Evolutionary conservation across 1,284 basidiomycete genomes (phyloP).

Genomic region (Cerioporus squamosus): DNA sequence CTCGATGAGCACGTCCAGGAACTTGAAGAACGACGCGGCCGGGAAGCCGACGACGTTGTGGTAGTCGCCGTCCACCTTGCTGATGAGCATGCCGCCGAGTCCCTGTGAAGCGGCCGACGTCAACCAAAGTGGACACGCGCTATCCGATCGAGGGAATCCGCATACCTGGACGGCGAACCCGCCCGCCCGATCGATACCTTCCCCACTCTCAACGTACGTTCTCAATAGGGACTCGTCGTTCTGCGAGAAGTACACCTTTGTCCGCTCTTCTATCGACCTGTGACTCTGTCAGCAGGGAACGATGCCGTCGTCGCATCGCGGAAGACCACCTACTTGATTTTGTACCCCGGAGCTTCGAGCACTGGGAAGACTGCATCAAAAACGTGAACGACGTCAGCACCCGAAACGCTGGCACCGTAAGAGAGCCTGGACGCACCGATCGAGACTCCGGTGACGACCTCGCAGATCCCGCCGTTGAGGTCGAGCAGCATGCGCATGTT

Average conservation of each 20-base stretch:
- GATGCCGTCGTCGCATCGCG: too few relatives aligned
- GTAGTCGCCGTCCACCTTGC: conserved; percentile 90
- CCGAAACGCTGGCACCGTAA: neutral
- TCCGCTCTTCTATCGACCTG: conserved; percentile 85
- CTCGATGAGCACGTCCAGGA: conserved; percentile 66
- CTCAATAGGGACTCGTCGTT: conserved; percentile 68
- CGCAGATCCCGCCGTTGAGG: conserved; percentile 83
- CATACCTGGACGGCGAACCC: conserved; percentile 93
- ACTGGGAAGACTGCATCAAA: conserved; percentile 86
- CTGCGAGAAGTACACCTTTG: conserved; percentile 81
- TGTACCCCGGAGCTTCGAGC: conserved; percentile 85
- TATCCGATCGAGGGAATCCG: neutral
- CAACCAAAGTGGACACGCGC: neutral
- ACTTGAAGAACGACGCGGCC: conserved; percentile 75
- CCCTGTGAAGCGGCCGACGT: conserved; percentile 52
- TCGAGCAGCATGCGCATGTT: conserved; percentile 90
- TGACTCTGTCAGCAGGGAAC: too few relatives aligned
- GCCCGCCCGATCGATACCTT: conserved; percentile 91
- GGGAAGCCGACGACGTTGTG: conserved; percentile 95
- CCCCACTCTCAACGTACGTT: conserved; percentile 88
- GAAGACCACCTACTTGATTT: conserved; percentile 62
- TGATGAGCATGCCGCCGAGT: conserved; percentile 78
- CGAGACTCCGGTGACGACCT: conserved; percentile 90
- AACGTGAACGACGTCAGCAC: neutral
- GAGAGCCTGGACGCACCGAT: conserved; percentile 56